phyloP scores from a whole-genome alignment of 495 filamentous ascomycete species.

The Tuber melanosporum region DNA sequence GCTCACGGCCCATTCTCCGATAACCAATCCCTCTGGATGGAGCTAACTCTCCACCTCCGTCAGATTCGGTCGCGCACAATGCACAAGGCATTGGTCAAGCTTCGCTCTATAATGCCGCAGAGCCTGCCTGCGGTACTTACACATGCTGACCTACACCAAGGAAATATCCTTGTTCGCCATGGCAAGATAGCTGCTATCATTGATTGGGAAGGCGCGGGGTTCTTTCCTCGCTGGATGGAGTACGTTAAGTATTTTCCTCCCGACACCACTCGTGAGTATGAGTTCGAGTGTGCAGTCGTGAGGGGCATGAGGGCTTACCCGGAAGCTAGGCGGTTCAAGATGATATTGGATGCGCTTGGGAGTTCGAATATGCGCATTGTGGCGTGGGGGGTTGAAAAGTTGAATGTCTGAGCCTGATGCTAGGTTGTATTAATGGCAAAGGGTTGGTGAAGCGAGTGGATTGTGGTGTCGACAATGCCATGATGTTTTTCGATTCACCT shows the following conservation, averaged over 20 bases:
- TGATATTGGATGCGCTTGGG: neutral
- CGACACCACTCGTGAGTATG: neutral
- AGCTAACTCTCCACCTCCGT: neutral
- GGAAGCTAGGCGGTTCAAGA: neutral
- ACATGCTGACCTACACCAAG: slow-evolving; percentile 37
- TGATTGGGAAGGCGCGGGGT: slow-evolving; percentile 44
- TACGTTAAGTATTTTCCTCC: slow-evolving; percentile 19
- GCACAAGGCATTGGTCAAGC: neutral
- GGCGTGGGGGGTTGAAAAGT: neutral
- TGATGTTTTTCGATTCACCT: neutral
- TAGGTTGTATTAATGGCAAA: neutral
- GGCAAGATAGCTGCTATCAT: slow-evolving; percentile 39
- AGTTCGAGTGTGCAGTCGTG: neutral
- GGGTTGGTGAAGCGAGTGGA: neutral
- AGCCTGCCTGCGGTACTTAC: slow-evolving; percentile 26
- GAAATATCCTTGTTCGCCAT: slow-evolving; percentile 43
- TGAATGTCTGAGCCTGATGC: neutral
- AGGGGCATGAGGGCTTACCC: neutral
- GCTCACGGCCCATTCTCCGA: neutral
- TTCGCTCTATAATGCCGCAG: neutral
- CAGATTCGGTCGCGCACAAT: neutral
- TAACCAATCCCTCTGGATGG: neutral
- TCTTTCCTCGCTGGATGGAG: slow-evolving; percentile 44
- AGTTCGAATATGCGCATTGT: neutral
- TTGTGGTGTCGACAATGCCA: neutral